Evolutionary conservation across 1,284 basidiomycete species (phyloP).

Genomic region (Termitomyces sp.): DNA sequence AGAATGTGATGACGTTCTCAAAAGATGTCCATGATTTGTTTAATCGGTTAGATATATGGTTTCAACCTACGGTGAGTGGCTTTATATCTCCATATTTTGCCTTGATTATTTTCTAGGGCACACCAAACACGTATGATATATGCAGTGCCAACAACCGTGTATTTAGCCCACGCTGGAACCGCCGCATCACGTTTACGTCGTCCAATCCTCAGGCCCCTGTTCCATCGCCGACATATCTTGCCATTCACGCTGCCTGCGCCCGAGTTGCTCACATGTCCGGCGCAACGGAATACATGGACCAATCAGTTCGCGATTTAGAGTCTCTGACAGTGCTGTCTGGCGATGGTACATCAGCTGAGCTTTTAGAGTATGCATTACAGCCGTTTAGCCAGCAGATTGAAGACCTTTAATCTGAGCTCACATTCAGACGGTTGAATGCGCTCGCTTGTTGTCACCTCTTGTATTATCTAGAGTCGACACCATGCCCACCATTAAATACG

Average conservation of each 20-base stretch:
- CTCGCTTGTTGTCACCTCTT: too few species aligned
- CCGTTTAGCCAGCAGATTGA: too few species aligned
- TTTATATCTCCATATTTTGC: slow-evolving; percentile 12
- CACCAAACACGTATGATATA: slow-evolving; percentile 8
- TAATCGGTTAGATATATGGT: too few species aligned
- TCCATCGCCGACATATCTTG: slow-evolving; percentile 23
- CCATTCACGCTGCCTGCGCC: slow-evolving; percentile 33
- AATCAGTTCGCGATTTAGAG: slow-evolving; percentile 26
- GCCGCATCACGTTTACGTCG: slow-evolving; percentile 20
- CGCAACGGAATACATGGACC: slow-evolving; percentile 29
- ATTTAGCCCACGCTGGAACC: slow-evolving; percentile 16
- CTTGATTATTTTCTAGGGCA: slow-evolving; percentile 12
- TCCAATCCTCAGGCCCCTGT: slow-evolving; percentile 19
- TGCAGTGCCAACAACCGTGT: slow-evolving; percentile 13
- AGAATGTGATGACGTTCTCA: too few species aligned
- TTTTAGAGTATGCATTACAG: not conserved
- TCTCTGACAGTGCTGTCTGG: slow-evolving; percentile 26
- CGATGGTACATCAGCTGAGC: slow-evolving; percentile 18
- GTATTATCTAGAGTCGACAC: too few species aligned
- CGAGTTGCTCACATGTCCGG: slow-evolving; percentile 34
- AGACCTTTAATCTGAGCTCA: too few species aligned
- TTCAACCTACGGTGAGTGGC: too few species aligned
- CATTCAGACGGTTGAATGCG: too few species aligned
- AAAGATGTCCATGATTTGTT: too few species aligned
- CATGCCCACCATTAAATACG: too few species aligned